Evolutionary conservation across 192 early-diverging fungal species (phyloP), one percentile per base, ranked within the genome.

Genomic region (Coemansia asiatica): DNA sequence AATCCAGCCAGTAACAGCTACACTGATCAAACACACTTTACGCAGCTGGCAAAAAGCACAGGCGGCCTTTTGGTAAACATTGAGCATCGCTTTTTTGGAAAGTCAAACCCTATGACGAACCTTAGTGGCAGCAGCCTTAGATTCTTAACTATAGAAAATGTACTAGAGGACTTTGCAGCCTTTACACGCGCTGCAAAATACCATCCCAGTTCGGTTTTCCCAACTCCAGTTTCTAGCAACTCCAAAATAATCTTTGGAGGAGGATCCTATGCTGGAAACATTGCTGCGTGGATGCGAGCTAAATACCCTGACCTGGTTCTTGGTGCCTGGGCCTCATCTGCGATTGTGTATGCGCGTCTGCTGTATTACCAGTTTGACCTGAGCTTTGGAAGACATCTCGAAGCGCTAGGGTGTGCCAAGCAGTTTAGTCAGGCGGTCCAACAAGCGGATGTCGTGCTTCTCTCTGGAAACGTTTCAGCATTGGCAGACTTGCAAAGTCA

Each of bases 271-370:
- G 72, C 84, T 13, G 91, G 88, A 13, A 86, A 83, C 55, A 22
- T 92, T 5, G 87, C 91, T n/a, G 89, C 90, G 0, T 92, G 90
- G 90, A 86, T 88, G 71, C 83, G 88, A 27, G 71, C 82, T 33
- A 75, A 76, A 60, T 87, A 87, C 55, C 88, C 87, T 1, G 70
- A 85, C 8, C 66, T 90, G 7, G 79, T 90, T 21, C 79, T 77
- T 65, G 90, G 86, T 0, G 86, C 87, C 9, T 86, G 87, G 63
- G 77, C 87, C 4, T 89, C 88, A 2, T 92, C 90, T 12, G 90
- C 85, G n/a, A 87, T 89, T 19, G 67, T 92, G 13, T 74, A 84
- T 15, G 82, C 84, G 19, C 76, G 79, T 12, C 64, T 81, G 16
- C 76, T 88, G 33, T 66, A 64, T 74, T 89, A 84, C 61, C 76